Percentiles rank a stretch among this genome's conserved stretches.
Evolutionary conservation across 2,329 filamentous ascomycete species (phyloP).

Genomic region (Domatiomyces catenatus): DNA sequence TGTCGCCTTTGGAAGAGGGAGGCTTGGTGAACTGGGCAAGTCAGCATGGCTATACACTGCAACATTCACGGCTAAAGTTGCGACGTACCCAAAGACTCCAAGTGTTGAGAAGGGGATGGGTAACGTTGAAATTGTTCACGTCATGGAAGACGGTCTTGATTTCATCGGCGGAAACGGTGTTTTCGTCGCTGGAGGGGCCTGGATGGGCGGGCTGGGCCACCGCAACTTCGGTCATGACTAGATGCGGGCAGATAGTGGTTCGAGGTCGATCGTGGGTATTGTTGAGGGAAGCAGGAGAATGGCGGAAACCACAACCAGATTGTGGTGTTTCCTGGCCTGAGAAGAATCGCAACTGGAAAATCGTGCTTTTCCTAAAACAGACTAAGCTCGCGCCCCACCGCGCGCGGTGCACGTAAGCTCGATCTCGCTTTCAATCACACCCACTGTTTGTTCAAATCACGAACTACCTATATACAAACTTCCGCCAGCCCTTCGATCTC

Average conservation of each 20-base stretch:
- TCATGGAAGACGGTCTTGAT: slow-evolving; percentile 93
- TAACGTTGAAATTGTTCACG: slow-evolving; percentile 98
- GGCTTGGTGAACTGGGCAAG: slow-evolving; percentile 17
- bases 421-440: too few species aligned
- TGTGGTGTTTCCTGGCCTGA: too few species aligned
- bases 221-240: slow-evolving; percentile 17
- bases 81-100: slow-evolving; percentile 86
- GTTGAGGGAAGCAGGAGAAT: too few species aligned
- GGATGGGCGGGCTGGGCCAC: slow-evolving; percentile 11
- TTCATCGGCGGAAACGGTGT: slow-evolving; percentile 39
- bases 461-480: background rate
- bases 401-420: too few species aligned
- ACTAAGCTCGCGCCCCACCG: too few species aligned
- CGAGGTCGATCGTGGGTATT: background rate
- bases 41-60: slow-evolving; percentile 8
- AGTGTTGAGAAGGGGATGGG: slow-evolving; percentile 91
- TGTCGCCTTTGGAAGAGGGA: slow-evolving; percentile 54
- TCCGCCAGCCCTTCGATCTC: background rate
- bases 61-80: background rate
- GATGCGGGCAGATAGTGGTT: background rate
- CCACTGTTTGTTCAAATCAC: background rate
- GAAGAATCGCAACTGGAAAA: too few species aligned
- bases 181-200: slow-evolving; percentile 33
- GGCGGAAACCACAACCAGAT: too few species aligned
- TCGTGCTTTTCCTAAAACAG: too few species aligned